These are phyloP conservation scores for Myriosclerotinia scirpicola DNA, from an alignment of 2,329 filamentous ascomycete genomes.

Conservation along the genomic window DNA sequence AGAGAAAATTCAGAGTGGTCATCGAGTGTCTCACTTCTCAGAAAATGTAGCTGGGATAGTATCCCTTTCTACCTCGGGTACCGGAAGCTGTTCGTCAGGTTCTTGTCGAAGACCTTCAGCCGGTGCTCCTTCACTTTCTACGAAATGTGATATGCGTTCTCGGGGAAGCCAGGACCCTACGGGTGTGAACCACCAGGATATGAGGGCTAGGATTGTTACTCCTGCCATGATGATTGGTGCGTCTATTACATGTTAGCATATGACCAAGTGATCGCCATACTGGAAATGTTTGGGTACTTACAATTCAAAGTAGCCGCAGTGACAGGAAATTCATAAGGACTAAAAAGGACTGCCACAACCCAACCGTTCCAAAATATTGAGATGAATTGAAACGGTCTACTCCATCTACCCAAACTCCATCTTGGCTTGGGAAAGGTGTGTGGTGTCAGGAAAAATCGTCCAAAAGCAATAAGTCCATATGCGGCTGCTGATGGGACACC, in stretches of 20 bases:
- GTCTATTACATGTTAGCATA: constrained; percentile 18
- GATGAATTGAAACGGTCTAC: constrained; percentile 23
- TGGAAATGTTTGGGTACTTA: background rate
- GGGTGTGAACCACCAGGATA: constrained; percentile 27
- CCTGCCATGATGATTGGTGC: constrained; percentile 28
- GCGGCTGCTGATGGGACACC: constrained; percentile 27
- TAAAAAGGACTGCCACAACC: constrained; percentile 26
- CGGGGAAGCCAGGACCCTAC: constrained; percentile 20
- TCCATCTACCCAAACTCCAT: constrained; percentile 26
- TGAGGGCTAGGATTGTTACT: constrained; percentile 25
- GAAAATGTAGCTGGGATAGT: constrained; percentile 10
- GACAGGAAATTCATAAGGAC: constrained; percentile 22
- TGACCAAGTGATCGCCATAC: background rate
- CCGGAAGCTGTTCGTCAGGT: constrained; percentile 1
- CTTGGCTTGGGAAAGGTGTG: constrained; percentile 24
- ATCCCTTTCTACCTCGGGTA: constrained; percentile 5
- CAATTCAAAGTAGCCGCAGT: constrained; percentile 21
- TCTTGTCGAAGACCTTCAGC: constrained; percentile 14
- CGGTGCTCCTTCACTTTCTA: constrained; percentile 19
- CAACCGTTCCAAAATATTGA: constrained; percentile 28
- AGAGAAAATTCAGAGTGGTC: constrained; percentile 7
- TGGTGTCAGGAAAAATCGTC: constrained; percentile 26
- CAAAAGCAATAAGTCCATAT: constrained; percentile 27
- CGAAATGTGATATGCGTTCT: constrained; percentile 24
- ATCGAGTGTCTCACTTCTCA: constrained; percentile 21